A percentile compares a stretch with the other conserved stretches of the same genome.
These are phyloP conservation scores for Dactylis glomerata DNA, from an alignment of 176 grass and related monocot genomes.

Conservation along the genomic window DNA sequence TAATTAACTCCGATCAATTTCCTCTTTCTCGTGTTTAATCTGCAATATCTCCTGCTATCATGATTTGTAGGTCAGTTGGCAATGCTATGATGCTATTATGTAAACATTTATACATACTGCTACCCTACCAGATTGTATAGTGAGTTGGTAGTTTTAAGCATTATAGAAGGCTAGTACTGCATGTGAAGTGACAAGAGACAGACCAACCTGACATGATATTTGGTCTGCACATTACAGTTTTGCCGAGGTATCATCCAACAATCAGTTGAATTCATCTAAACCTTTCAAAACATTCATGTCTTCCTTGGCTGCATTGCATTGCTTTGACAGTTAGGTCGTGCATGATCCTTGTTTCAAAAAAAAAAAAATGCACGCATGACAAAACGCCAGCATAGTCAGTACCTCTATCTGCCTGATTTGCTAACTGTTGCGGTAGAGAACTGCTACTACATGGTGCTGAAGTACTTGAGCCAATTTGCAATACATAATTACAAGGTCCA, in stretches of 20 bases:
- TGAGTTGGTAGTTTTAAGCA: background rate
- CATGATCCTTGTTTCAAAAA: too few relatives aligned
- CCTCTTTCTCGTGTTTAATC: constrained; percentile 73
- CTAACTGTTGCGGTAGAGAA: too few relatives aligned
- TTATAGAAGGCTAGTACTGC: constrained; percentile 8
- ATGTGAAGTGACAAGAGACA: background rate
- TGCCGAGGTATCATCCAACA: constrained; percentile 48
- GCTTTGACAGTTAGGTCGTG: too few relatives aligned
- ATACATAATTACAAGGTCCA: background rate
- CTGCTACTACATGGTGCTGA: background rate
- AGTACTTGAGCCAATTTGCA: background rate
- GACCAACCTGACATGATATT: constrained; percentile 54
- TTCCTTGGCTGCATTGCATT: constrained; percentile 60
- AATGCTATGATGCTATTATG: background rate
- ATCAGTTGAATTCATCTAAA: constrained; percentile 57
- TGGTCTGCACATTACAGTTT: constrained; percentile 53
- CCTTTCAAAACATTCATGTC: constrained; percentile 61
- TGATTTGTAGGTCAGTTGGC: constrained; percentile 20
- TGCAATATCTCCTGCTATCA: constrained; percentile 55
- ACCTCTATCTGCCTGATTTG: too few relatives aligned
- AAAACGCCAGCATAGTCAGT: too few relatives aligned
- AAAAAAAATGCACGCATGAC: too few relatives aligned
- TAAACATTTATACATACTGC: background rate
- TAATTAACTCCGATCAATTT: constrained; percentile 54
- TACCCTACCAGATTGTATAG: background rate